Base-by-base conservation (phyloP, 495 filamentous ascomycete genomes). In the Letharia lupina region DNA sequence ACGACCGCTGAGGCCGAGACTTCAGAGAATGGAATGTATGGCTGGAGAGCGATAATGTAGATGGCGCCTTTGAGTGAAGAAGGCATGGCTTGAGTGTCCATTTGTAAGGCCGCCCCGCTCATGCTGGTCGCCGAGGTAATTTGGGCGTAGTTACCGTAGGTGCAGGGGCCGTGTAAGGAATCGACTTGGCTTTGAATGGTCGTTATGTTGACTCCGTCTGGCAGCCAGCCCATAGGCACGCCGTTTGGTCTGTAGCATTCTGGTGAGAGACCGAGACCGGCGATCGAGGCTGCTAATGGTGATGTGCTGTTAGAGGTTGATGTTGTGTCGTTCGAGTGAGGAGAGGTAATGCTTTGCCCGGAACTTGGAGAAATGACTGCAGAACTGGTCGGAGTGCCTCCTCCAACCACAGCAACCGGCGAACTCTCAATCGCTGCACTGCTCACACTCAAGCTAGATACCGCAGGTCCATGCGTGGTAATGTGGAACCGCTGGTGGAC, bases 1-100 rank as follows among this genome's bases (percentile, higher is more conserved):
- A 31, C 58, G 15, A 69, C 47, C 2, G 39, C 28, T 4, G 40
- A 12, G 1, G 63, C 48, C 1, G 45, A 42, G 13, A 65, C 67
- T 35, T 61, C 41, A 18, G 56, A 33, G 42, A 65, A 65, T 2
- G 57, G 41, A 41, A 69, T 63, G 16, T 28, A 35, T 28, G 66
- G 66, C 28, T 68, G 62, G 12, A 68, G 61, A 35, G 66, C 56
- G 18, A 68, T 37, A n/a, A 31, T 39, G 59, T 61, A 69, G 58
- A 69, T 57, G 42, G 67, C 54, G 16, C 59, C 59, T 1, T 57
- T 16, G 15, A 33, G n/a, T 7, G 40, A 42, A 18, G 45, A 45
- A 20, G 47, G 44, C 5, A 6, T 35, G 11, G 59, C 47, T 13
- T n/a, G 42, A 23, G 39, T 7, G 9, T 33, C 28, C 45, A 47